A percentile compares a stretch with the other conserved stretches of the same genome.
Conservation (phyloP, 148 eudicot species). For the Amaranthus cruentus region DNA sequence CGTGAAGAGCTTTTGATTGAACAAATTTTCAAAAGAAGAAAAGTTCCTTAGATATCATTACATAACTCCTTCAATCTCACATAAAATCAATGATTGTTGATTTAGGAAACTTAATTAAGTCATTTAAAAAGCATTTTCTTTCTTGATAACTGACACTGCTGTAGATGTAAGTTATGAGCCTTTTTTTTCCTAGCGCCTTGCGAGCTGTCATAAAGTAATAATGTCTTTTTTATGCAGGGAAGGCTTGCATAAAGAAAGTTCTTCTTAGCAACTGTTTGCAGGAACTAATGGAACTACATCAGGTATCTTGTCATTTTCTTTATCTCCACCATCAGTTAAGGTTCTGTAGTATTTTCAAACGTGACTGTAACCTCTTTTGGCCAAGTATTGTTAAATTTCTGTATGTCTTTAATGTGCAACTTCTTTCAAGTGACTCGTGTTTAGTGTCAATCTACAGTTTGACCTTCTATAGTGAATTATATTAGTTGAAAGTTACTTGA, state of each 20-base stretch:
- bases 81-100: not conserved
- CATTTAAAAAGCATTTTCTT: not conserved
- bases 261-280: slow-evolving; percentile 94
- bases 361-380: not conserved
- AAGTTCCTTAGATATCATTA: not conserved
- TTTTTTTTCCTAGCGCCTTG: not conserved
- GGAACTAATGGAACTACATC: slow-evolving; percentile 96
- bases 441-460: not conserved
- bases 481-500: not conserved
- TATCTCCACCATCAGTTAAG: not conserved
- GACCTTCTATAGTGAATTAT: not conserved
- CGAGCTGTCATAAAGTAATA: not conserved
- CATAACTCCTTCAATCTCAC: not conserved
- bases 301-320: slow-evolving; percentile 35
- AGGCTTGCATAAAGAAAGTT: slow-evolving; percentile 99
- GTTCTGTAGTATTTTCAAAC: not conserved
- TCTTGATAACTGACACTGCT: not conserved
- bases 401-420: not conserved
- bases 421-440: not conserved
- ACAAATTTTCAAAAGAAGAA: not conserved
- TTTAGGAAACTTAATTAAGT: not conserved
- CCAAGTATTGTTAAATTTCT: not conserved
- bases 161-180: not conserved
- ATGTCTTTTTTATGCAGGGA: slow-evolving; percentile 42
- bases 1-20: not conserved